Conservation (phyloP, 306 rosid species). For the Carpinus viminea region DNA sequence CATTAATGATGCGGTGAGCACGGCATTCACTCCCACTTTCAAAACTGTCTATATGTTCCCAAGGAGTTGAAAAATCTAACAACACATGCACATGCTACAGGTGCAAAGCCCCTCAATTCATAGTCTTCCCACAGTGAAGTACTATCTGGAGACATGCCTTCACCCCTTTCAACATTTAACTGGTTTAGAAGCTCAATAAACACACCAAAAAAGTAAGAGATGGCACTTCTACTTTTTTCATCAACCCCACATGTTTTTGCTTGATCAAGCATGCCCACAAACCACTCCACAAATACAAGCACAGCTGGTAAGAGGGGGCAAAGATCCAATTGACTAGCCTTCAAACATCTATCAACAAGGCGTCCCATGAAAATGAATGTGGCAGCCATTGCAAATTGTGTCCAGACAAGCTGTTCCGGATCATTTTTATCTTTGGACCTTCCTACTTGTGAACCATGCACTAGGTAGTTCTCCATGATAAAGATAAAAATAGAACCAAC, state of each 20-base stretch:
- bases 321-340: slow-evolving; percentile 38
- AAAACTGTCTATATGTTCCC: slow-evolving; percentile 51
- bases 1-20: slow-evolving; percentile 54
- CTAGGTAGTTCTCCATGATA: slow-evolving; percentile 44
- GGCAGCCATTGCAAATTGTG: slow-evolving; percentile 60
- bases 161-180: slow-evolving; percentile 32
- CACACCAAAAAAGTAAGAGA: slow-evolving; percentile 66
- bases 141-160: slow-evolving; percentile 33
- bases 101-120: slow-evolving; percentile 86
- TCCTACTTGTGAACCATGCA: slow-evolving; percentile 32
- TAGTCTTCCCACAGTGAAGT: slow-evolving; percentile 92
- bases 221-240: slow-evolving; percentile 49
- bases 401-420: slow-evolving; percentile 32
- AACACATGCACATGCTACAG: slow-evolving; percentile 46
- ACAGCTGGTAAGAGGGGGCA: slow-evolving; percentile 82
- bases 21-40: slow-evolving; percentile 60
- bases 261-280: slow-evolving; percentile 42
- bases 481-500: slow-evolving; percentile 65
- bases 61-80: slow-evolving; percentile 57
- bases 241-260: slow-evolving; percentile 43
- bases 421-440: slow-evolving; percentile 44
- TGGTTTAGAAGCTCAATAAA: slow-evolving; percentile 51
- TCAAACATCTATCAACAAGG: slow-evolving; percentile 65
- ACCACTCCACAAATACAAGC: slow-evolving; percentile 86
- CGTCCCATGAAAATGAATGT: slow-evolving; percentile 79